Evolutionary conservation across 495 filamentous ascomycete species (phyloP), one percentile per base, ranked within the genome.

Genomic region (Entonaema liquescens): DNA sequence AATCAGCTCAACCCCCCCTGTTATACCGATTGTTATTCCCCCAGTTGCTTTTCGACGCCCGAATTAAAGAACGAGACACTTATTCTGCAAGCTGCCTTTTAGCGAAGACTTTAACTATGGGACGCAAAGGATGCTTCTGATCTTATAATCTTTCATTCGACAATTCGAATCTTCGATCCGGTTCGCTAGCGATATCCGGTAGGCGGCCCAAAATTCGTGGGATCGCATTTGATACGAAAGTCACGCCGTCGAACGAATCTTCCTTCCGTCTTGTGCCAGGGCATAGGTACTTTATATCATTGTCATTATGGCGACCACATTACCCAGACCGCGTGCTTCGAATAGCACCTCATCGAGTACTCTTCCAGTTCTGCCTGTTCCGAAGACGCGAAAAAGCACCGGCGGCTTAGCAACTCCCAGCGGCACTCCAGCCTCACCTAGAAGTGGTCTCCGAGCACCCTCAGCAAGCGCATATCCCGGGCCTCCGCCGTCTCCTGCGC

Each of bases 351-450:
- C 91, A 42, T 86, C 86, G 8, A 84, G 85, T 13, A 82, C 90
- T 50, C 82, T 94, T 42, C 91, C 92, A 5, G 87, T 91, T 2
- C 82, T 94, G 35, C 90, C 93, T 9, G 80, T 88, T 21, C 79
- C 85, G n/a, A 94, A 93, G 79, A 85, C 90, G 9, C 86, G 91
- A 55, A 92, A 89, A 71, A 90, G 85, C 74, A 83, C 79, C 1
- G 79, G 84, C 5, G 76, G 71, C 13, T 79, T 88, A 17, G 78
- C 83, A n/a, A 79, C 79, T 7, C 77, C 86, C 7, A 79, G 79
- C 38, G 83, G 83, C 62, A 78, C 82, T 76, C 63, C 82, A 75
- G 66, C 79, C 77, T 79, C 83, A 13, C 82, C 90, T 0, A 91
- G 83, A 74, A 83, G 82, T 60, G 83, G 83, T 1, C 80, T 91